Base-by-base conservation (phyloP, 192 early-diverging fungal genomes). In the Linnemannia zychae region DNA sequence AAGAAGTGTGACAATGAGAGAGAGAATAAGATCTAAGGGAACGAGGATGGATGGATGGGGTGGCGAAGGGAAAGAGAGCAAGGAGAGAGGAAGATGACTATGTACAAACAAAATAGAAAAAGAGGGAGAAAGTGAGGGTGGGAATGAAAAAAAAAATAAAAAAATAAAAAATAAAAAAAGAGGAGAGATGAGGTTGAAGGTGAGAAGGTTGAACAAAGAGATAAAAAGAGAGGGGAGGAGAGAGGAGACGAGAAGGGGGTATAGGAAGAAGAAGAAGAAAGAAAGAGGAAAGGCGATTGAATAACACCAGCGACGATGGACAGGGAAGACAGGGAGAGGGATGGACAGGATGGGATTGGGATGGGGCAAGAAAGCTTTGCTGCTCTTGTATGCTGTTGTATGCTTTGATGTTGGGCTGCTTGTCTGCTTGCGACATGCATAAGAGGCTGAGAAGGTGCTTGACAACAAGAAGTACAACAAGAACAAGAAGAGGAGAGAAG, bases 21-120 rank as follows among this genome's bases (percentile, higher is more conserved):
- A 24, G 24, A 12, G 24, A 7, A 13, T 7, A 28, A 28, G 57
- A 60, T 60, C 57, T 60, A 60, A 28, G 24, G 0, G 52, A 4
- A 9, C 24, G 24, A 60, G 7, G 24, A 60, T 11, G n/a, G 57
- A 60, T n/a, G 50, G 50, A 44, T 9, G 40, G 50, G 4, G 18
- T 22, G 15, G n/a, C n/a, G n/a, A n/a, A n/a, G n/a, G n/a, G n/a
- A n/a, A n/a, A n/a, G n/a, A n/a, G n/a, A n/a, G n/a, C n/a, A n/a
- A n/a, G n/a, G n/a, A n/a, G 50, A 52, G 50, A 60, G 28, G 9
- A 9, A 13, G 57, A 60, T 60, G 57, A 60, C 57, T 60, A 60
- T 60, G 57, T 60, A 60, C 57, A 60, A 60, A 60, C 57, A 60
- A 60, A 28, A 60, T 28, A 24, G 24, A 60, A 28, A 60, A 60